A percentile compares a stretch with the other conserved stretches of the same genome.
phyloP scores from a whole-genome alignment of 2,329 filamentous ascomycete genomes.

The Pseudogymnoascus sp. region DNA sequence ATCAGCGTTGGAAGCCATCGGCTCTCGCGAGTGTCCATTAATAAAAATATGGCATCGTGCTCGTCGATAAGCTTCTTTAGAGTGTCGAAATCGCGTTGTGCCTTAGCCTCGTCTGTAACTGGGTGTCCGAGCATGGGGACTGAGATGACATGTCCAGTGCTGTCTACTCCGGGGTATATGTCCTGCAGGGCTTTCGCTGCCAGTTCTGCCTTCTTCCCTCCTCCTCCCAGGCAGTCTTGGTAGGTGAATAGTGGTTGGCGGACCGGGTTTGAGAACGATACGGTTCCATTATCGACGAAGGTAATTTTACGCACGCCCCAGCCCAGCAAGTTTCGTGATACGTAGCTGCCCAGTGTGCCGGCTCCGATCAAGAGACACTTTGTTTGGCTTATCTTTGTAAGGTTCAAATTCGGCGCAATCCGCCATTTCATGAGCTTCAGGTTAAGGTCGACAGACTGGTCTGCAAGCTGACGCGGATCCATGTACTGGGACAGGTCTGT shows the following conservation, averaged over 20 bases:
- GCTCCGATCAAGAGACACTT: conserved; percentile 87
- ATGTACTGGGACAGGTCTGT: conserved; percentile 88
- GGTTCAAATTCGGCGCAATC: conserved; percentile 77
- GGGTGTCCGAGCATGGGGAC: conserved; percentile 96
- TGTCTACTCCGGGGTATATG: conserved; percentile 86
- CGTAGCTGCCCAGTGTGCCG: conserved; percentile 88
- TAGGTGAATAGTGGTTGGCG: conserved; percentile 90
- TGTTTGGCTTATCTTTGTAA: conserved; percentile 81
- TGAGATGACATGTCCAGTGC: conserved; percentile 69
- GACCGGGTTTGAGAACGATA: conserved; percentile 95
- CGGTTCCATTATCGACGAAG: conserved; percentile 86
- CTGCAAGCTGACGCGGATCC: conserved; percentile 79
- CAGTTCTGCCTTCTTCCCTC: conserved; percentile 70
- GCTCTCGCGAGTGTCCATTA: conserved; percentile 94
- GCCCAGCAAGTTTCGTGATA: conserved; percentile 82
- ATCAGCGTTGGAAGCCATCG: conserved; percentile 95
- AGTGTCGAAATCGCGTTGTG: conserved; percentile 65
- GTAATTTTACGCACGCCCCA: conserved; percentile 96
- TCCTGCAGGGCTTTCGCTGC: conserved; percentile 73
- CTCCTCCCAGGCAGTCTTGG: conserved; percentile 78
- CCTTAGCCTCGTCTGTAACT: conserved; percentile 62
- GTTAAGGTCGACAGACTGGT: conserved; percentile 92
- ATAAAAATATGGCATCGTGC: conserved; percentile 89
- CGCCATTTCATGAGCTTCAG: conserved; percentile 99
- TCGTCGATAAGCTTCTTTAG: conserved; percentile 68